These are phyloP conservation scores for Camptophora hylomeconis DNA, from an alignment of 2,329 filamentous ascomycete species.

Conservation along the genomic window DNA sequence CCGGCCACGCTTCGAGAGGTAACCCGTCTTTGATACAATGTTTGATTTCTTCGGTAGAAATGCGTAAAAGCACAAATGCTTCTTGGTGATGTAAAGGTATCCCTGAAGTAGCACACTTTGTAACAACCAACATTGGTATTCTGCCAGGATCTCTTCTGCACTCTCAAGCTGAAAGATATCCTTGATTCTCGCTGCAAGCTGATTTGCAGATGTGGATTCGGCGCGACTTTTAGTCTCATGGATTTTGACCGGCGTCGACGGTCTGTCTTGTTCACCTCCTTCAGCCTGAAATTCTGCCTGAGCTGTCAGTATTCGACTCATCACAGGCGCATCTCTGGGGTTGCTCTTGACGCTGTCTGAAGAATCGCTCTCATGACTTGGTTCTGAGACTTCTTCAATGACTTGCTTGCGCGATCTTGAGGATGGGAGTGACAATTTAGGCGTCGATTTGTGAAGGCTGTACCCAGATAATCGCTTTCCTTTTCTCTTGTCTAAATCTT, in stretches of 20 bases:
- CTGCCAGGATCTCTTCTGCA: conserved; percentile 72
- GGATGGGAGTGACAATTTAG: conserved; percentile 36
- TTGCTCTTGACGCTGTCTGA: conserved; percentile 12
- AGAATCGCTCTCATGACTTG: conserved; percentile 9
- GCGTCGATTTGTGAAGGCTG: conserved; percentile 46
- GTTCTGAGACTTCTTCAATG: conserved; percentile 3
- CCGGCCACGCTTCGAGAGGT: conserved; percentile 75
- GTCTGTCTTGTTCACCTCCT: conserved; percentile 3
- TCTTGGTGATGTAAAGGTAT: conserved; percentile 87
- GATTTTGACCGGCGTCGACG: conserved; percentile 14
- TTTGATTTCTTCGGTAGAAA: conserved; percentile 88
- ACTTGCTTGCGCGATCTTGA: conserved; percentile 5
- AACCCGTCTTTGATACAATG: conserved; percentile 70
- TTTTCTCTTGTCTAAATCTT: conserved; percentile 6
- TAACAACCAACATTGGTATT: conserved; percentile 87
- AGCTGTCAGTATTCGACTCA: conserved; percentile 67
- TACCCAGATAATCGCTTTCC: conserved; percentile 38
- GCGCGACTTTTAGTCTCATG: conserved; percentile 18
- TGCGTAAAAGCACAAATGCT: conserved; percentile 92
- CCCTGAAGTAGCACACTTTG: conserved; percentile 87
- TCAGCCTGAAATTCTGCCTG: conserved; percentile 42
- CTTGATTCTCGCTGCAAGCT: conserved; percentile 58
- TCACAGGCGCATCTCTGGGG: conserved; percentile 51
- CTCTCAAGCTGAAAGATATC: conserved; percentile 76
- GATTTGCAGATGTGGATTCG: conserved; percentile 34